Evolutionary conservation across 2,329 filamentous ascomycete genomes (phyloP).

Genomic region (Alternaria gansuensis): DNA sequence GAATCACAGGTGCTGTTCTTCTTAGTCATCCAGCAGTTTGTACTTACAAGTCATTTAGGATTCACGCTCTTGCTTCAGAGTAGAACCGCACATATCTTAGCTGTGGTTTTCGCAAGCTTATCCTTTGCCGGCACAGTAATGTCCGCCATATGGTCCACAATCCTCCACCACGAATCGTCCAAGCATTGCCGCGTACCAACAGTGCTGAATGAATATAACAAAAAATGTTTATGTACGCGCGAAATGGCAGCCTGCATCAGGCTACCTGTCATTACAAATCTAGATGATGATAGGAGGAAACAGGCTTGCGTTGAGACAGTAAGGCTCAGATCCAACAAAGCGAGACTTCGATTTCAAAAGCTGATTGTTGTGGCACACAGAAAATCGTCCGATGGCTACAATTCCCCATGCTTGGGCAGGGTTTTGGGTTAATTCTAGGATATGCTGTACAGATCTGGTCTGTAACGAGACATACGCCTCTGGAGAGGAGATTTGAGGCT

Average conservation of each 20-base stretch:
- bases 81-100: neutral
- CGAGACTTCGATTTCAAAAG: fast-evolving
- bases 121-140: neutral
- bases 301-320: slow-evolving; percentile 1
- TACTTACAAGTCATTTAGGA: neutral
- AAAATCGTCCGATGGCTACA: neutral
- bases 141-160: slow-evolving; percentile 1
- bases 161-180: neutral
- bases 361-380: neutral
- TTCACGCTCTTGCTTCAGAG: neutral
- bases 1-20: neutral
- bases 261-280: neutral
- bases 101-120: neutral
- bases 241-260: slow-evolving; percentile 3
- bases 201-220: neutral
- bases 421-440: neutral
- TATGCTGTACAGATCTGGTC: neutral
- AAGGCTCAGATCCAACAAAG: neutral
- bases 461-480: neutral
- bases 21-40: too few species aligned
- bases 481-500: neutral
- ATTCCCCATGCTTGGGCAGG: neutral
- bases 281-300: neutral
- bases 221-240: neutral
- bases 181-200: neutral